Conservation (phyloP, 1,284 basidiomycete genomes). For the Agaricales sp. region DNA sequence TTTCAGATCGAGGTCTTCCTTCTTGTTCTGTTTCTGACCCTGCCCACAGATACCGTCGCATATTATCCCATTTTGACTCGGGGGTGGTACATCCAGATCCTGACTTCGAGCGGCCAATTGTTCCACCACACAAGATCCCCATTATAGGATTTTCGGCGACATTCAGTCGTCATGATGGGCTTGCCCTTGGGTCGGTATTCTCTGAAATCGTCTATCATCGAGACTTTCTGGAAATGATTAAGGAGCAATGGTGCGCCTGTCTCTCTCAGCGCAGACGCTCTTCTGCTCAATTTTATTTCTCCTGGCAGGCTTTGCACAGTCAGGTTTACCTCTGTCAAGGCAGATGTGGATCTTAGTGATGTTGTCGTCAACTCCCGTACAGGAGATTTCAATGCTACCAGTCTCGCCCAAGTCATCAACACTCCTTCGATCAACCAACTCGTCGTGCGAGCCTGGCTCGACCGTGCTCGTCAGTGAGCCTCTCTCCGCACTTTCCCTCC, state of each 20-base stretch:
- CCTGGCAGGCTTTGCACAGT: conserved; percentile 70
- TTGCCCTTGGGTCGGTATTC: conserved; percentile 84
- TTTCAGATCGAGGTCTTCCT: conserved; percentile 2
- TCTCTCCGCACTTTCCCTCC: conserved; percentile 5
- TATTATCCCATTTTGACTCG: conserved; percentile 69
- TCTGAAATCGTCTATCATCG: conserved; percentile 90
- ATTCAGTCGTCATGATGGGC: conserved; percentile 85
- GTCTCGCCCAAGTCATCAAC: conserved; percentile 74
- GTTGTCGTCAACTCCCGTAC: conserved; percentile 56
- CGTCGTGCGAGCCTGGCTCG: conserved; percentile 74
- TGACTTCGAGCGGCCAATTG: conserved; percentile 19
- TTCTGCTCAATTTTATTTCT: conserved; percentile 4
- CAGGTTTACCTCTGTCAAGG: conserved; percentile 73
- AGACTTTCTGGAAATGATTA: conserved; percentile 91
- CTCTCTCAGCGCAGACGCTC: background rate
- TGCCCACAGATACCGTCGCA: conserved; percentile 57
- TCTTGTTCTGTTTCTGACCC: background rate
- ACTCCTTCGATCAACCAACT: conserved; percentile 67
- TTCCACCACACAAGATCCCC: conserved; percentile 49
- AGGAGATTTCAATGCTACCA: conserved; percentile 74
- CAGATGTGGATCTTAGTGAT: conserved; percentile 57
- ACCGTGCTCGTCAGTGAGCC: conserved; percentile 52
- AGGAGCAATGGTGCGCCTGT: conserved; percentile 68
- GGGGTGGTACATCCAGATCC: conserved; percentile 45
- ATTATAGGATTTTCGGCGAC: conserved; percentile 95